Base-by-base conservation (phyloP, 176 grass and related monocot genomes). In the Paspalum vaginatum region DNA sequence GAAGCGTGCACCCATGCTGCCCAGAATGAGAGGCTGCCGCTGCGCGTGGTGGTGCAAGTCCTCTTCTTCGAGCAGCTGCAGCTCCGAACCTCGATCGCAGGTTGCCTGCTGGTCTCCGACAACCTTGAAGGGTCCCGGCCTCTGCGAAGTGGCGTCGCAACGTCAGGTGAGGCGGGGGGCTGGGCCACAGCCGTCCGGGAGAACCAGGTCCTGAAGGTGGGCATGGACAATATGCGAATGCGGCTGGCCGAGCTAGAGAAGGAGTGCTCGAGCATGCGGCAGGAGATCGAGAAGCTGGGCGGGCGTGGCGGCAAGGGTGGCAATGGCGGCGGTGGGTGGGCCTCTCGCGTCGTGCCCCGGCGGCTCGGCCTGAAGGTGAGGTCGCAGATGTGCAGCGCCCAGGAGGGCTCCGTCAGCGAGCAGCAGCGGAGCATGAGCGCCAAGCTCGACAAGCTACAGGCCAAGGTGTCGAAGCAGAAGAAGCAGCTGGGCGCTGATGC, bases 51-150 rank as follows among this genome's bases (percentile, higher is more conserved):
- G 4, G 94, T 93, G 46, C 94, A 97, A 59, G 94, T 97, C 43
- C 91, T 97, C 77, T 97, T 97, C 84, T 94, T 97, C 16, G 94
- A 97, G 87, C 94, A 97, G 66, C 91, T 97, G 9, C 94, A 97
- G 61, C 81, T 97, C 12, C 62, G 94, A 46, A 97, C 94, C 45
- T 97, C 94, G 5, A 93, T 97, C 11, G 94, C 94, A 0, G 94
- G 94, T n/a, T 97, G 94, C 76, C 86, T 97, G 49, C 84, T 94
- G 1, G 86, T 97, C 61, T 97, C 94, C 0, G 94, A 94, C 21
- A 97, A 94, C 72, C 84, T 97, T 3, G 94, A 97, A 42, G 84
- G 88, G 18, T 93, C 91, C 2, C 81, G 78, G 38, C 94, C 89
- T 2, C 83, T 94, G 43, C 58, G 70, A 20, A 91, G 85, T 9